Evolutionary conservation across 768 basidiomycete species (phyloP).

Genomic region (Aureoboletus auriporus): DNA sequence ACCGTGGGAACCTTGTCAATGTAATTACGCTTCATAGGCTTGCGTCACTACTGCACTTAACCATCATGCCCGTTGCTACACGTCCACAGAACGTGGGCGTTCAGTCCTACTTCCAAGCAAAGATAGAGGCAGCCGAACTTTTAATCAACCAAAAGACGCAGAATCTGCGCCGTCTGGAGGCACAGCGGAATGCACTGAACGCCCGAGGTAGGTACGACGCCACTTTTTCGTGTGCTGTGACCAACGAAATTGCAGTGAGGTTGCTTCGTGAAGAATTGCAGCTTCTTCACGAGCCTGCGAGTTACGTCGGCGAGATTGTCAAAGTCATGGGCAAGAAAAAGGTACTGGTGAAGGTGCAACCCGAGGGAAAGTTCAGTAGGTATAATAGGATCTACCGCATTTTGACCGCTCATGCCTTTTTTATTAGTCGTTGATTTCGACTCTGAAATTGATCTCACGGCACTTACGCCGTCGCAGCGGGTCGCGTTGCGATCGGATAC

Average conservation of each 20-base stretch:
- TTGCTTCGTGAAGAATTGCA: conserved; percentile 90
- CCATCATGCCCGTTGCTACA: conserved; percentile 37
- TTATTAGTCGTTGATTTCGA: conserved; percentile 88
- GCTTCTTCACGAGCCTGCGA: conserved; percentile 89
- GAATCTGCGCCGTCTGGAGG: conserved; percentile 92
- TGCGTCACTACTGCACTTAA: conserved; percentile 6
- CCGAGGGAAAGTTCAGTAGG: conserved; percentile 98
- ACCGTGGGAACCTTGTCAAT: conserved; percentile 4
- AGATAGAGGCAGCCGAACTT: conserved; percentile 91
- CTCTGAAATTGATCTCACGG: conserved; percentile 72
- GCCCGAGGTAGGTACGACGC: conserved; percentile 64
- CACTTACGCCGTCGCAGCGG: conserved; percentile 82
- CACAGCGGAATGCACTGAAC: conserved; percentile 95
- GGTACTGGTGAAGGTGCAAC: conserved; percentile 96
- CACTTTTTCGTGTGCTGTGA: neutral
- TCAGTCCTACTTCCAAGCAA: conserved; percentile 91
- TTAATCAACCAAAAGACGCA: conserved; percentile 96
- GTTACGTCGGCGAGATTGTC: conserved; percentile 96
- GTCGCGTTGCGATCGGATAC: conserved; percentile 95
- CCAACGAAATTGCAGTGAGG: conserved; percentile 52
- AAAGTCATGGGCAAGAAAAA: conserved; percentile 99
- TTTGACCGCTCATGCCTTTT: neutral
- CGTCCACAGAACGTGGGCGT: conserved; percentile 49
- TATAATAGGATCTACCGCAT: conserved; percentile 10
- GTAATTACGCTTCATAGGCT: neutral